Evolutionary conservation across 192 early-diverging fungal genomes (phyloP).

Genomic region (Coemansia guatemalensis): DNA sequence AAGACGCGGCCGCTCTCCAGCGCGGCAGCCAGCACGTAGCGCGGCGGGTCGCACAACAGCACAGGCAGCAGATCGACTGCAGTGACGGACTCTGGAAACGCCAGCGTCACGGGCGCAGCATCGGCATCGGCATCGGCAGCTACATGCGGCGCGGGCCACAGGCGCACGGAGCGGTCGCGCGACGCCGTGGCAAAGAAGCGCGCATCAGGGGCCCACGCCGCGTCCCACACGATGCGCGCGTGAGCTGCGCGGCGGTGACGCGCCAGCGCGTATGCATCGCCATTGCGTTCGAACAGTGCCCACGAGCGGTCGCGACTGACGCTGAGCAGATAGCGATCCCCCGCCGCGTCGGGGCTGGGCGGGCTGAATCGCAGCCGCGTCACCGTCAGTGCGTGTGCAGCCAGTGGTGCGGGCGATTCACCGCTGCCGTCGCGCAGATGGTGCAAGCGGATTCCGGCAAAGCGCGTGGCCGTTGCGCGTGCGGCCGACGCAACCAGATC

Average conservation of each 20-base stretch:
- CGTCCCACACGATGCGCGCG: slow-evolving; percentile 92
- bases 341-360: background rate
- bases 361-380: slow-evolving; percentile 82
- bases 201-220: slow-evolving; percentile 77
- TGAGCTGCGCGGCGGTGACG: slow-evolving; percentile 71
- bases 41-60: slow-evolving; percentile 15
- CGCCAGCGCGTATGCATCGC: slow-evolving; percentile 58
- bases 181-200: slow-evolving; percentile 85
- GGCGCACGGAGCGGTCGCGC: slow-evolving; percentile 87
- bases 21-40: slow-evolving; percentile 77
- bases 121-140: slow-evolving; percentile 5
- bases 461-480: slow-evolving; percentile 27
- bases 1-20: slow-evolving; percentile 79
- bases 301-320: slow-evolving; percentile 88
- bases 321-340: slow-evolving; percentile 67
- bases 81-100: slow-evolving; percentile 80
- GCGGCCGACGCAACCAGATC: slow-evolving; percentile 66
- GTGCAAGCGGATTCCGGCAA: slow-evolving; percentile 46
- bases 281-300: slow-evolving; percentile 69
- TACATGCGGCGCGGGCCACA: slow-evolving; percentile 59
- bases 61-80: slow-evolving; percentile 73
- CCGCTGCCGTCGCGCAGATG: background rate
- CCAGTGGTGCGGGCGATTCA: slow-evolving; percentile 53
- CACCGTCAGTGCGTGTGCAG: slow-evolving; percentile 81
- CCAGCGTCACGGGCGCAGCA: slow-evolving; percentile 59